Evolutionary conservation across 495 filamentous ascomycete genomes (phyloP), one percentile per base, ranked within the genome.

Genomic region (Penicillium cataractarum): DNA sequence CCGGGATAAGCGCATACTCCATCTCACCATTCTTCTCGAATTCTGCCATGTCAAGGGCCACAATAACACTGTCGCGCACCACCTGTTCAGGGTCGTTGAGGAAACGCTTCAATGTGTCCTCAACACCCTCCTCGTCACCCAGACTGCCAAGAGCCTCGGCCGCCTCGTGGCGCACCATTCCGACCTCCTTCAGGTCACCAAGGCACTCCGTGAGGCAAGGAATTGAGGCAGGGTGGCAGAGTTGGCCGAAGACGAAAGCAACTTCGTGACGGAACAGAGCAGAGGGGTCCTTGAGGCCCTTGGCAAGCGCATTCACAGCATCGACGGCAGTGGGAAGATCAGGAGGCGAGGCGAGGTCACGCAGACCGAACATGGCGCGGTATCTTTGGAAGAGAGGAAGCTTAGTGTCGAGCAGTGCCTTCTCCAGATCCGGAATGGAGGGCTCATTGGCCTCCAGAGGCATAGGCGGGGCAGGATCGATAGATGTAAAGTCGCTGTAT

Each of bases 191-290:
- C 48, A 85, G 79, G 72, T 98, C 82, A 67, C 91, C 89, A 51
- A 98, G 81, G 0, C 89, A 87, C 42, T 84, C 86, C 27, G 90
- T 88, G 19, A 99, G 85, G 59, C 90, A 91, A 9, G 95, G 92
- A 68, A 99, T 96, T 0, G 91, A 95, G n/a, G 93, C 93, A 1
- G 96, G 95, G 72, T 98, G 94, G 55, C 90, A 91, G 27, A 99
- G 83, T 70, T 99, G 96, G 24, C 95, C 95, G 66, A 97, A 99
- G 12, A 99, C 94, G 71, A 99, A 99, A 12, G 96, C 95, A 67
- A 98, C 91, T 71, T 99, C 95, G 76, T 99, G 95, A 61, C 95
- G 86, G 82, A 99, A 97, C n/a, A 99, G 86, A 21, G 93, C 92
- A 44, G 92, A 96, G 10, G 86, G 82, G 72, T 99, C 95, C 8